Evolutionary conservation across 441 rosid genomes (phyloP), one percentile per base, ranked within the genome.

Genomic region (Euphorbia corollata): DNA sequence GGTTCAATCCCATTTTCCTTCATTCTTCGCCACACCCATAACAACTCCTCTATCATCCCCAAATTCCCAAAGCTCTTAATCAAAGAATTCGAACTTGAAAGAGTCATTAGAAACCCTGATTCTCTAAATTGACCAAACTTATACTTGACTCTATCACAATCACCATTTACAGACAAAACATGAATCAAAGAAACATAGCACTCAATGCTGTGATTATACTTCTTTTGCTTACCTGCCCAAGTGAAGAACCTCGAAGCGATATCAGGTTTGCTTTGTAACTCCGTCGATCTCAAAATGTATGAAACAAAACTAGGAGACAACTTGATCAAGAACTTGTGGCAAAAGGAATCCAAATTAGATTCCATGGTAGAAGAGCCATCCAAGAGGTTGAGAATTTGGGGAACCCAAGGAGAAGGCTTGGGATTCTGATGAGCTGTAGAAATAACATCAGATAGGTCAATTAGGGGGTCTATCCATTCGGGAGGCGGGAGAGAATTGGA

Each of bases 41-140:
- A 68, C 74, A 87, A 68, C 70, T 86, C 91, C 79, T 84, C 96
- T 53, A 92, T 88, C 97, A 93, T 84, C 56, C 96, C 97, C 48
- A 85, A 83, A 67, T 76, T 81, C 43, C 96, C 91, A 64, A 80
- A 81, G 67, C 79, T 82, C 81, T 78, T 87, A 69, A 86, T 81
- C 84, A 84, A 67, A 74, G 79, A 76, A 79, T 83, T 84, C 4
- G 75, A 83, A 0, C 72, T 69, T 0, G 77, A 66, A 58, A 76
- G 84, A 24, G 73, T 79, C 89, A 87, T 75, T 19, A 66, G 18
- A 80, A 78, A 77, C 53, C 76, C 83, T 69, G 67, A 59, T 24
- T 41, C 80, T 75, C 68, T 83, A 41, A 85, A 65, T 63, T 82
- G 72, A 24, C 53, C 23, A 69, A 76, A 86, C 4, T 82, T 69